Evolutionary conservation across 2,329 filamentous ascomycete genomes (phyloP).

Genomic region (Alternaria sp.): DNA sequence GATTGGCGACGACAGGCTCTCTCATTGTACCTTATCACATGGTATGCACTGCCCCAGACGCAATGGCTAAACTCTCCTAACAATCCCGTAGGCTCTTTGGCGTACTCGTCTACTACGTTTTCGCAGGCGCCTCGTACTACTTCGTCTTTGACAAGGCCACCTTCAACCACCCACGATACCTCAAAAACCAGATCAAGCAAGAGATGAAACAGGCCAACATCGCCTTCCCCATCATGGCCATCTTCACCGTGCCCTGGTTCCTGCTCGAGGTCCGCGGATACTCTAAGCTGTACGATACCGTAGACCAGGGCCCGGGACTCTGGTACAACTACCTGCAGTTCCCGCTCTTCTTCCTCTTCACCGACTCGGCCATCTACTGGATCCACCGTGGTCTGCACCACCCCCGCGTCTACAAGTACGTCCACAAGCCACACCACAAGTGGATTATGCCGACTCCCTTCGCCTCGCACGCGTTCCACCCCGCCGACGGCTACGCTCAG

Average conservation of each 20-base stretch:
- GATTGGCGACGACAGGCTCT: conserved; percentile 77
- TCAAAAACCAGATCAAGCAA: conserved; percentile 88
- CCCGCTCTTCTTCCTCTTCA: conserved; percentile 87
- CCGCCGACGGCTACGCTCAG: conserved; percentile 88
- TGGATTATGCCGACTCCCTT: conserved; percentile 99
- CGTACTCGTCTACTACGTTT: conserved; percentile 82
- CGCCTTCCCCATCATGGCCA: conserved; percentile 82
- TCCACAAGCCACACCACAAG: conserved; percentile 99
- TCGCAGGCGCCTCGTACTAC: conserved; percentile 82
- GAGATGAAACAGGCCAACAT: conserved; percentile 84
- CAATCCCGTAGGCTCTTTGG: conserved; percentile 79
- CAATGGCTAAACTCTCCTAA: conserved; percentile 15
- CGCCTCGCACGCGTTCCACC: conserved; percentile 94
- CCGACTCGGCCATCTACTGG: conserved; percentile 90
- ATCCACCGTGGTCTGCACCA: conserved; percentile 89
- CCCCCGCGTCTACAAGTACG: conserved; percentile 80
- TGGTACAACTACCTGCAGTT: conserved; percentile 87
- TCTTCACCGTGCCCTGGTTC: conserved; percentile 84
- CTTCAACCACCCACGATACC: conserved; percentile 89
- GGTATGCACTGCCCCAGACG: conserved; percentile 62
- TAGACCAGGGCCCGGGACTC: conserved; percentile 75
- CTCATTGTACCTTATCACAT: conserved; percentile 84
- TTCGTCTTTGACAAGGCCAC: conserved; percentile 93
- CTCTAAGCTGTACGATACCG: conserved; percentile 86
- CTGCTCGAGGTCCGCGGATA: conserved; percentile 83